Evolutionary conservation across 495 filamentous ascomycete species (phyloP), one percentile per base, ranked within the genome.

Genomic region (Podospora fimiseda): DNA sequence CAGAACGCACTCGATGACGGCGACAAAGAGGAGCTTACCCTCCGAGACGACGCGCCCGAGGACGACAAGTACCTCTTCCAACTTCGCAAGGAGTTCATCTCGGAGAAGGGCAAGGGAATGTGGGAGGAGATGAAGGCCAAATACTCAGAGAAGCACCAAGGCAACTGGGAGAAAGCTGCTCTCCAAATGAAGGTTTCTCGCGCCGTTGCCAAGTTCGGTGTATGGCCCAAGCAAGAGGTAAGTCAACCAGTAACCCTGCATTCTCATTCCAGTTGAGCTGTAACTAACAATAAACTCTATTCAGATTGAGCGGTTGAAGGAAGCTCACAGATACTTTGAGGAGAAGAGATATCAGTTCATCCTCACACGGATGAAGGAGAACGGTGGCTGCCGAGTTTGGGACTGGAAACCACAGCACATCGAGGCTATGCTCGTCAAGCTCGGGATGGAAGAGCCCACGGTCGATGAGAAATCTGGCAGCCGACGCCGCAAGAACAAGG

Each of bases 171-270:
- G 43, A 73, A 75, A 50, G 73, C 73, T 22, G 68, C 67, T 14
- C 62, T 77, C 0, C 74, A 77, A 45, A 76, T 77, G 74, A 75
- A 74, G 54, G 64, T 75, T 21, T 75, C 70, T 8, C 70, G 74
- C 11, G 67, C 69, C 3, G 70, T 75, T 20, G 62, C 72, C 33
- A 71, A 70, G 47, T 72, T 68, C 42, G 71, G 68, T 11, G 60
- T 63, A 1, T 77, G 74, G 74, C 73, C 72, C 13, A 58, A 66
- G 18, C 48, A 40, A 38, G 74, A 77, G 62, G 74, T 77, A 51
- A 71, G 69, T n/a, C n/a, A n/a, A n/a, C n/a, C n/a, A n/a, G n/a
- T n/a, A n/a, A n/a, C n/a, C n/a, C n/a, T n/a, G n/a, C n/a, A n/a
- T 14, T 16, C 30, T 36, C 13, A 48, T 22, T 1, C 7, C 9